A percentile compares a stretch with the other conserved stretches of the same genome.
phyloP scores from a whole-genome alignment of 2,329 filamentous ascomycete species.

The Microcyclosporella mali region DNA sequence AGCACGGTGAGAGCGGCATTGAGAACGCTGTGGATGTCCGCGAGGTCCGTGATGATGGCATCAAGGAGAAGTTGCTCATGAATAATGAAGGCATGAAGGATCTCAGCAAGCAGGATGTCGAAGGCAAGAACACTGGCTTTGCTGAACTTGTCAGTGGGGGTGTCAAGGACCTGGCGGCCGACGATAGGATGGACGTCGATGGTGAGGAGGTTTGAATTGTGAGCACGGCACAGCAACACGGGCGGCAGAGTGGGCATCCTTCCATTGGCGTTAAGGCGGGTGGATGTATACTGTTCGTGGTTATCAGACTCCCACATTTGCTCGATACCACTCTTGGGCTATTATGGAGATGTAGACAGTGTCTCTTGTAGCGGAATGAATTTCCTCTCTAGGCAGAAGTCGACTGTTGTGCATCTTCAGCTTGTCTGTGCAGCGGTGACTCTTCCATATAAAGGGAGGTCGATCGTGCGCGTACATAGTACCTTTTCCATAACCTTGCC shows the following conservation, averaged over 20 bases:
- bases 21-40: conserved; percentile 32
- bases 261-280: too few species aligned
- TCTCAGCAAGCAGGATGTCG: conserved; percentile 41
- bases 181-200: neutral
- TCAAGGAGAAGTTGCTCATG: conserved; percentile 38
- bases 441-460: too few species aligned
- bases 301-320: too few species aligned
- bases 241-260: neutral
- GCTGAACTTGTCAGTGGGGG: neutral
- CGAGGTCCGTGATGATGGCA: conserved; percentile 31
- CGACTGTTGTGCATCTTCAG: too few species aligned
- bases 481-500: too few species aligned
- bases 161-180: neutral
- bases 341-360: too few species aligned
- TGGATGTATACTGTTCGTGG: too few species aligned
- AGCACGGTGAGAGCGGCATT: conserved; percentile 31
- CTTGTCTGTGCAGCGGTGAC: too few species aligned
- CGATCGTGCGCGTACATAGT: too few species aligned
- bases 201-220: neutral
- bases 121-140: conserved; percentile 33
- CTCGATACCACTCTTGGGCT: too few species aligned
- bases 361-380: too few species aligned
- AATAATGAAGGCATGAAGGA: conserved; percentile 45
- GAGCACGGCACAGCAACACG: neutral
- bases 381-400: too few species aligned